Percentiles rank a stretch among this genome's conserved stretches.
These are phyloP conservation scores for Marchantia polymorpha DNA, from an alignment of 225 moss, liverwort and hornwort species.

Conservation along the genomic window DNA sequence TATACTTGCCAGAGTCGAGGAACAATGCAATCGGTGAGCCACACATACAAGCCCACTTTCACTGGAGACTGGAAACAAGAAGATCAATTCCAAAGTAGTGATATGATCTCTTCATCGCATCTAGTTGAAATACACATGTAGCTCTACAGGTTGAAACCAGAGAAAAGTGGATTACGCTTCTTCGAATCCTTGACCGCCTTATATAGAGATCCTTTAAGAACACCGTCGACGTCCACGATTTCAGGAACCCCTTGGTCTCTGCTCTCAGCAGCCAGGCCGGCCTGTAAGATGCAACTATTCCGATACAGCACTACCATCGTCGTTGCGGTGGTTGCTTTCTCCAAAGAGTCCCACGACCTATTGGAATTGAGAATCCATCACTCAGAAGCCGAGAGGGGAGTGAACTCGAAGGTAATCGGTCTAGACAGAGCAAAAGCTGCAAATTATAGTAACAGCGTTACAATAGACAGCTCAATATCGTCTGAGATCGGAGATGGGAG, in stretches of 20 bases:
- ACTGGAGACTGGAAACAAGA: background rate
- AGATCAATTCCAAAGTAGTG: background rate
- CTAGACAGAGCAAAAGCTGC: background rate
- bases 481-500: background rate
- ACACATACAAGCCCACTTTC: background rate
- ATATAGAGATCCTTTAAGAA: constrained; percentile 58
- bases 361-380: background rate
- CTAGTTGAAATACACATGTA: background rate
- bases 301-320: constrained; percentile 65
- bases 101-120: background rate
- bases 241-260: constrained; percentile 41
- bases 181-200: constrained; percentile 48
- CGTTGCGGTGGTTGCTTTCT: constrained; percentile 52
- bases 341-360: constrained; percentile 85
- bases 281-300: constrained; percentile 63
- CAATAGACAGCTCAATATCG: background rate
- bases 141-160: background rate
- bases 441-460: background rate
- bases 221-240: constrained; percentile 45
- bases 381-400: background rate
- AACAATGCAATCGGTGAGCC: background rate
- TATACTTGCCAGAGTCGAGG: background rate
- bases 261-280: constrained; percentile 56
- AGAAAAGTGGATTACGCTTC: constrained; percentile 51
- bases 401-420: background rate